phyloP scores from a whole-genome alignment of 1,284 basidiomycete genomes.

The Albatrellus sp. region DNA sequence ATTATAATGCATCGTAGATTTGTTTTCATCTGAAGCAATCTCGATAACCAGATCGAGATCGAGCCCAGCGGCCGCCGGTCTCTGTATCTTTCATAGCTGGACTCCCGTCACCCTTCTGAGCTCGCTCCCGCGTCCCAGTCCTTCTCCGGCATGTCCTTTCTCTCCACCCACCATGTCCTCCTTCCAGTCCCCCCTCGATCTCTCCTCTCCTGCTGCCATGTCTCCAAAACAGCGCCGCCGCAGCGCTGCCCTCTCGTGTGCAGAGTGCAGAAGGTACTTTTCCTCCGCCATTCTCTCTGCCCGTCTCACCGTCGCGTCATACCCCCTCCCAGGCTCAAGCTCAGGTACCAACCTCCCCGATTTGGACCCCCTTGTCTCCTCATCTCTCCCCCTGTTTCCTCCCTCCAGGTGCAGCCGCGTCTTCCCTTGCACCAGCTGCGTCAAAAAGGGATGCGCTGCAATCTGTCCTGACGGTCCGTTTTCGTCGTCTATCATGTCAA shows the following conservation, averaged over 20 bases:
- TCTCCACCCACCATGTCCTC: slow-evolving; percentile 12
- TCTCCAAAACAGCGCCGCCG: slow-evolving; percentile 33
- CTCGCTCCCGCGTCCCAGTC: not conserved
- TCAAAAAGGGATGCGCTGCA: slow-evolving; percentile 52
- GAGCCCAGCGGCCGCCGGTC: too few species aligned
- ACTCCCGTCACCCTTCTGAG: not conserved
- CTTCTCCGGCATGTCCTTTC: slow-evolving; percentile 3
- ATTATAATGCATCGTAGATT: too few species aligned
- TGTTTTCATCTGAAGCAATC: too few species aligned
- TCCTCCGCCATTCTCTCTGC: slow-evolving; percentile 1
- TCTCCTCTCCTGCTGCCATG: slow-evolving; percentile 18
- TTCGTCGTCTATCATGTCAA: not conserved
- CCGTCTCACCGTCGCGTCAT: slow-evolving; percentile 6
- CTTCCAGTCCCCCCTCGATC: slow-evolving; percentile 11
- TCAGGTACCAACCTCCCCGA: slow-evolving; percentile 30
- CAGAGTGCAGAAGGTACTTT: slow-evolving; percentile 46
- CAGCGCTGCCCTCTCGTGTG: slow-evolving; percentile 43
- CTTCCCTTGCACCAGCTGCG: slow-evolving; percentile 56
- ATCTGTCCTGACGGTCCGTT: slow-evolving; percentile 49
- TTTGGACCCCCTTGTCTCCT: slow-evolving; percentile 10
- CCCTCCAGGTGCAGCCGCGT: slow-evolving; percentile 41
- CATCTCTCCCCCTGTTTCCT: slow-evolving; percentile 6
- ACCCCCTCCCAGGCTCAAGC: slow-evolving; percentile 36
- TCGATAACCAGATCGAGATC: not conserved
- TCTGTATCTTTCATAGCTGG: too few species aligned